These are phyloP conservation scores for Coemansia aciculifera DNA, from an alignment of 192 early-diverging fungal species.

Conservation along the genomic window DNA sequence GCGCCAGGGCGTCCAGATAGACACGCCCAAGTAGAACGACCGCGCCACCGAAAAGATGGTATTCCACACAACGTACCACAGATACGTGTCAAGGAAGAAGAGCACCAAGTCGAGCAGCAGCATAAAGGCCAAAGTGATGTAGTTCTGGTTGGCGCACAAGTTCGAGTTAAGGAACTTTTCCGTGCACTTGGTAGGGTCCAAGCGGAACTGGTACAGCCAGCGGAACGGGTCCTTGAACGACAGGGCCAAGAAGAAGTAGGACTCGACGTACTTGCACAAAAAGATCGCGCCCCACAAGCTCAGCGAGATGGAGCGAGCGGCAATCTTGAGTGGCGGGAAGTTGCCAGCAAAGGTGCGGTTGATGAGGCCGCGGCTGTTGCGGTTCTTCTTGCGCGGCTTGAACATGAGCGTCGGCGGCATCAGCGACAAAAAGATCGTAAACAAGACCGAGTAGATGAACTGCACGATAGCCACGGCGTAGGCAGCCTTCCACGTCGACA, in stretches of 20 bases:
- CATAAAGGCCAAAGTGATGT: slow-evolving; percentile 71
- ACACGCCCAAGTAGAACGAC: slow-evolving; percentile 76
- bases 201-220: slow-evolving; percentile 60
- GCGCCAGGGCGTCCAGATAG: slow-evolving; percentile 81
- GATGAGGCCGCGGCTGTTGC: slow-evolving; percentile 53
- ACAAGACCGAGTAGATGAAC: slow-evolving; percentile 66
- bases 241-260: slow-evolving; percentile 79
- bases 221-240: slow-evolving; percentile 76
- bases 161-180: slow-evolving; percentile 59
- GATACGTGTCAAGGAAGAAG: slow-evolving; percentile 83
- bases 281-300: slow-evolving; percentile 72
- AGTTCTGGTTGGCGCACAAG: slow-evolving; percentile 68
- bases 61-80: slow-evolving; percentile 89
- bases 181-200: slow-evolving; percentile 58
- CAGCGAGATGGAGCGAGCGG: slow-evolving; percentile 69
- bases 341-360: slow-evolving; percentile 73
- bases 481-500: slow-evolving; percentile 53
- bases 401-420: slow-evolving; percentile 67
- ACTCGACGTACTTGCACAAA: slow-evolving; percentile 74
- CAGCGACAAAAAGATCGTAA: slow-evolving; percentile 66
- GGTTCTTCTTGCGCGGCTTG: slow-evolving; percentile 58
- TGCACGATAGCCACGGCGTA: slow-evolving; percentile 66
- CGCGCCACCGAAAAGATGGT: slow-evolving; percentile 75
- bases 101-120: slow-evolving; percentile 72
- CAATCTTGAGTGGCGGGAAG: slow-evolving; percentile 67